Evolutionary conservation across 225 moss, liverwort and hornwort species (phyloP).

Genomic region (Thuidium tamariscinum): DNA sequence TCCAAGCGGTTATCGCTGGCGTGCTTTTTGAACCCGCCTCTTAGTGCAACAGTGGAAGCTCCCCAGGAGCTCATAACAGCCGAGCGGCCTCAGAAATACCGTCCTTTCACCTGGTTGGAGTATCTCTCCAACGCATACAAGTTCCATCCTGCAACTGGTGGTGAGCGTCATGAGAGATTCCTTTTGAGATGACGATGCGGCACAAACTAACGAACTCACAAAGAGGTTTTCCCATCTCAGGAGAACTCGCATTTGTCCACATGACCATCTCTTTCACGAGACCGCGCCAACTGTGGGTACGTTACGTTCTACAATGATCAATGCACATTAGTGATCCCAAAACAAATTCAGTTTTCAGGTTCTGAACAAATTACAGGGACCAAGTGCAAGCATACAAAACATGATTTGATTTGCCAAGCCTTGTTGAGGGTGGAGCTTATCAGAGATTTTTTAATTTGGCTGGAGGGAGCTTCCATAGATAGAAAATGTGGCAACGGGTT

Average conservation of each 20-base stretch:
- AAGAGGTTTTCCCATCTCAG: neutral
- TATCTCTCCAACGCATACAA: conserved; percentile 47
- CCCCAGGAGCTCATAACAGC: conserved; percentile 37
- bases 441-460: neutral
- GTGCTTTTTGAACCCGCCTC: conserved; percentile 40
- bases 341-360: neutral
- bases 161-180: conserved; percentile 41
- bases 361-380: neutral
- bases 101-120: conserved; percentile 43
- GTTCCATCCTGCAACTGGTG: conserved; percentile 36
- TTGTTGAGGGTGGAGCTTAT: neutral
- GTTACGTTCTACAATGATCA: neutral
- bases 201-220: neutral
- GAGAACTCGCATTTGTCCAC: neutral
- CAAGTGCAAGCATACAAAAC: neutral
- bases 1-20: conserved; percentile 47
- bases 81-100: conserved; percentile 42
- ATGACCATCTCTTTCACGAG: neutral
- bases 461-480: neutral
- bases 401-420: neutral
- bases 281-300: neutral
- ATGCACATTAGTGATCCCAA: neutral
- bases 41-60: conserved; percentile 31
- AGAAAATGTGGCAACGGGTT: neutral
- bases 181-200: neutral